phyloP scores from a whole-genome alignment of 148 eudicot genomes.

The Chenopodium suecicum region DNA sequence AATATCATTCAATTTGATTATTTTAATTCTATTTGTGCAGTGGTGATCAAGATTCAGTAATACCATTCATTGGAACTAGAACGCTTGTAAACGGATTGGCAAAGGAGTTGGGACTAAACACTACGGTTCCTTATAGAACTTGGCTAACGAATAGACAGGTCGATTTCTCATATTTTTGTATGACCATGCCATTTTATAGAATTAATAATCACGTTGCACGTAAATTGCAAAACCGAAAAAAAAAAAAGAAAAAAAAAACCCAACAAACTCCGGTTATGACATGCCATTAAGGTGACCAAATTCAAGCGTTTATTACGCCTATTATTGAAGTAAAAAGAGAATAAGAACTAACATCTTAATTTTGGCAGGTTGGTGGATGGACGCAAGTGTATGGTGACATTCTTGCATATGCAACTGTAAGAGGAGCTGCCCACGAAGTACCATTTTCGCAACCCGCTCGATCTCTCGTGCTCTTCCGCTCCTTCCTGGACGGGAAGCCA shows the following conservation, averaged over 20 bases:
- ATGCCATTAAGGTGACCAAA: too few relatives aligned
- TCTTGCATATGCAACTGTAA: slow-evolving; percentile 62
- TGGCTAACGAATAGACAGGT: slow-evolving; percentile 76
- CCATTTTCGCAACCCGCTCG: slow-evolving; percentile 71
- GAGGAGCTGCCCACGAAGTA: slow-evolving; percentile 80
- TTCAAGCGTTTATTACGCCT: too few relatives aligned
- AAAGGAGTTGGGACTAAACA: slow-evolving; percentile 41
- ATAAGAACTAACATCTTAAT: background rate
- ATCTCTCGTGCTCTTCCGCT: slow-evolving; percentile 54
- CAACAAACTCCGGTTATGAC: too few relatives aligned
- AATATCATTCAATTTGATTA: too few relatives aligned
- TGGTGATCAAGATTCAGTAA: slow-evolving; percentile 67
- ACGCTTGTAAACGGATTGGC: slow-evolving; percentile 48
- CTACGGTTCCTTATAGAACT: slow-evolving; percentile 51
- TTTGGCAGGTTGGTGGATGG: slow-evolving; percentile 72
- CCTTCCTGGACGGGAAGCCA: slow-evolving; percentile 52
- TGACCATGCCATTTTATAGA: background rate
- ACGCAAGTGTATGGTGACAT: slow-evolving; percentile 56
- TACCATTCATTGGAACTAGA: slow-evolving; percentile 59
- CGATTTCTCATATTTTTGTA: background rate
- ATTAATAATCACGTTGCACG: too few relatives aligned
- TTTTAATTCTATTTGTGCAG: slow-evolving; percentile 12
- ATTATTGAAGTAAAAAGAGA: too few relatives aligned
- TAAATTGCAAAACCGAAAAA: too few relatives aligned
- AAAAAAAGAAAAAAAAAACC: too few relatives aligned